Conservation (phyloP, 768 basidiomycete species). For the Naganishia friedmannii region DNA sequence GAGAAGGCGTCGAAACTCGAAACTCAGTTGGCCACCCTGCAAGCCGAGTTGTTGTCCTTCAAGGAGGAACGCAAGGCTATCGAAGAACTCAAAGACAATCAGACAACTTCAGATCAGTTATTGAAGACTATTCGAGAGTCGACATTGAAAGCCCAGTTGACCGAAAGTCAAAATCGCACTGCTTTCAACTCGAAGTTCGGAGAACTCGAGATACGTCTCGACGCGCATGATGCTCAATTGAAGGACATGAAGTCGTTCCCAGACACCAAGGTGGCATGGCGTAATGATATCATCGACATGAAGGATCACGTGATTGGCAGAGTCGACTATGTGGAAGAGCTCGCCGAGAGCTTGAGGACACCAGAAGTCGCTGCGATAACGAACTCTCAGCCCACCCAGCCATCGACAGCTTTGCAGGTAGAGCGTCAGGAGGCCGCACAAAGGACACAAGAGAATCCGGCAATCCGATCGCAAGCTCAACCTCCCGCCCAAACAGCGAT, state of each 20-base stretch:
- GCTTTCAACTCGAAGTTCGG: neutral
- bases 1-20: slow-evolving; percentile 1
- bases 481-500: neutral
- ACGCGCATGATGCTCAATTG: neutral
- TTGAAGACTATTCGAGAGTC: slow-evolving; percentile 13
- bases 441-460: neutral
- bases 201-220: neutral
- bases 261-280: slow-evolving; percentile 14
- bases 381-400: neutral
- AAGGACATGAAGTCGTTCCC: neutral
- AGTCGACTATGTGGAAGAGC: slow-evolving; percentile 16
- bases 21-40: neutral
- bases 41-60: slow-evolving; percentile 1
- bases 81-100: slow-evolving; percentile 13
- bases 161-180: neutral
- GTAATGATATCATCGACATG: slow-evolving; percentile 18
- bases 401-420: no score
- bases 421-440: neutral
- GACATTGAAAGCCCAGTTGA: slow-evolving; percentile 8
- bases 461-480: neutral
- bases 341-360: neutral
- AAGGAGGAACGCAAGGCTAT: slow-evolving; percentile 16
- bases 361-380: neutral
- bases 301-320: slow-evolving; percentile 15
- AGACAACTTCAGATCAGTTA: neutral